Evolutionary conservation across 805 yeast species (phyloP).

Genomic region (Starmera amethionina): DNA sequence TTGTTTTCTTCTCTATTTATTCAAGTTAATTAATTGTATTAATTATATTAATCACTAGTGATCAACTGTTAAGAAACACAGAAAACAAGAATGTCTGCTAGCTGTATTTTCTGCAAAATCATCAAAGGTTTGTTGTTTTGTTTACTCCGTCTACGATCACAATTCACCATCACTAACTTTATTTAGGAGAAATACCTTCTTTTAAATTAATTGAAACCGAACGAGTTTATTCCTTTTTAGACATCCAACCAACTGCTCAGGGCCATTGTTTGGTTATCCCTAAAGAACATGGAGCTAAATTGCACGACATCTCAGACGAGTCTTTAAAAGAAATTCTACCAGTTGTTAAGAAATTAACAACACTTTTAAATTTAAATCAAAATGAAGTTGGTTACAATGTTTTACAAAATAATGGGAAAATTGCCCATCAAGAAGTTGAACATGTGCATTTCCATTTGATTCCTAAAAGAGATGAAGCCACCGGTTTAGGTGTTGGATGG

Average conservation of each 20-base stretch:
- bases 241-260: slow-evolving; percentile 83
- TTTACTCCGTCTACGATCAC: neutral
- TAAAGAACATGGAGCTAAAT: slow-evolving; percentile 85
- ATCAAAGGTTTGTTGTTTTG: slow-evolving; percentile 51
- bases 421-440: slow-evolving; percentile 92
- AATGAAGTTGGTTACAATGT: slow-evolving; percentile 74
- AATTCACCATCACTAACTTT: slow-evolving; percentile 2
- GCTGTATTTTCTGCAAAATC: slow-evolving; percentile 90
- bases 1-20: too few species aligned
- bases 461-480: slow-evolving; percentile 65
- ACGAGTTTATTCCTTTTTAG: slow-evolving; percentile 73
- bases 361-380: slow-evolving; percentile 58
- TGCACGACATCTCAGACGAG: slow-evolving; percentile 91
- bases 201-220: slow-evolving; percentile 85
- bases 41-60: too few species aligned
- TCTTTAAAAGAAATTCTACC: slow-evolving; percentile 80
- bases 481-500: slow-evolving; percentile 90
- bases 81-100: slow-evolving; percentile 26
- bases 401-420: slow-evolving; percentile 86
- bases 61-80: too few species aligned
- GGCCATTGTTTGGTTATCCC: slow-evolving; percentile 91
- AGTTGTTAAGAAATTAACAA: slow-evolving; percentile 75
- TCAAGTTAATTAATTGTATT: too few species aligned
- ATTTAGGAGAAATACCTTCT: slow-evolving; percentile 89
- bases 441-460: slow-evolving; percentile 96